Evolutionary conservation across 1,139 yeast species (phyloP).

Genomic region (Blastobotrys elegans): DNA sequence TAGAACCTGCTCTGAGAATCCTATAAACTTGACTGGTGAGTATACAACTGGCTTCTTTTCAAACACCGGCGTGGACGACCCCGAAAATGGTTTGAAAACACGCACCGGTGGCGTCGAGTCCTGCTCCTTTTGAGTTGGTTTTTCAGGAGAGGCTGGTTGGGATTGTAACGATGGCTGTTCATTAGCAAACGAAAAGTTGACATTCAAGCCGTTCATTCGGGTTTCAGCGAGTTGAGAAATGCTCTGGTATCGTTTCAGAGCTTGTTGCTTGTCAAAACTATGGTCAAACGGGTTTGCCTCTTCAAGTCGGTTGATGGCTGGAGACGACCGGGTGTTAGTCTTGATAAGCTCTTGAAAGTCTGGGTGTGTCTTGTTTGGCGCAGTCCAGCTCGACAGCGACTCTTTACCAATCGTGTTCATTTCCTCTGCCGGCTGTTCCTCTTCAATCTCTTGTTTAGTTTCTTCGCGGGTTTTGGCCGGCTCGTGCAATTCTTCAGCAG

Average conservation of each 20-base stretch:
- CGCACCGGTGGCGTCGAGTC: neutral
- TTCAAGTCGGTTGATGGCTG: constrained; percentile 8
- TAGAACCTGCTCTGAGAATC: constrained; percentile 12
- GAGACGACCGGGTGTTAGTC: neutral
- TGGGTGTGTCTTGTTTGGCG: neutral
- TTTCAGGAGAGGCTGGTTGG: neutral
- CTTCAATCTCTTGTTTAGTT: neutral
- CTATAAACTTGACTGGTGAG: constrained; percentile 12
- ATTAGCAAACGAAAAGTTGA: constrained; percentile 19
- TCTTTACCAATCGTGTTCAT: neutral
- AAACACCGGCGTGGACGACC: neutral
- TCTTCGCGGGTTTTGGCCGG: neutral
- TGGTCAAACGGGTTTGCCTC: constrained; percentile 18
- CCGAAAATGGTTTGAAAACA: neutral
- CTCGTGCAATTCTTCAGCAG: neutral
- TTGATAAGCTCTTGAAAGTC: constrained; percentile 1
- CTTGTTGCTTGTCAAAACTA: constrained; percentile 4
- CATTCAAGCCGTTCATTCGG: constrained; percentile 11
- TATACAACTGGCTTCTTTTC: neutral
- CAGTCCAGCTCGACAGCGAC: neutral
- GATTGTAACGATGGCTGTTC: neutral
- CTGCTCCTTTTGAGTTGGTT: neutral
- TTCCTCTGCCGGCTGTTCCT: neutral
- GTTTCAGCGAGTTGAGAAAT: constrained; percentile 15
- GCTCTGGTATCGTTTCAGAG: constrained; percentile 13